Evolutionary conservation across 2,329 filamentous ascomycete species (phyloP).

Genomic region (Ceratocystis diversiconidia): DNA sequence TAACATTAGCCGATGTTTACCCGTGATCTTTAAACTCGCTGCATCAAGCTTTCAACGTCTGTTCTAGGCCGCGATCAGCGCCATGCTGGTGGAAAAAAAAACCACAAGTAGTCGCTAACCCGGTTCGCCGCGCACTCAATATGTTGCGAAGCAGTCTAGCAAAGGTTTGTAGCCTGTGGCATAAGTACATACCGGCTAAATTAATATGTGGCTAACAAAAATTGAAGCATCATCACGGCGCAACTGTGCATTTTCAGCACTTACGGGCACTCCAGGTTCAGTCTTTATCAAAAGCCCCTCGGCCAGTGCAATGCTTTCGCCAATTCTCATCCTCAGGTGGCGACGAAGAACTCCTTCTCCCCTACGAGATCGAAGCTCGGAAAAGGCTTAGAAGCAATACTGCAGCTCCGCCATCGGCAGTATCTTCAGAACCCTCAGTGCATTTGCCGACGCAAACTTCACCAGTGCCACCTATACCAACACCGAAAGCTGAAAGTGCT

Average conservation of each 20-base stretch:
- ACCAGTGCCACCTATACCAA: not conserved
- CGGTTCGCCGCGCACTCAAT: not conserved
- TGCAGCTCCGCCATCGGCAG: not conserved
- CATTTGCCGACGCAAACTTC: not conserved
- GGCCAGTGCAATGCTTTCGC: not conserved
- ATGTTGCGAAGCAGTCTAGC: constrained; percentile 16
- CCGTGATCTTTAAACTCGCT: not conserved
- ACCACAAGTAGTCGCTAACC: not conserved
- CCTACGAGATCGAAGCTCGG: constrained; percentile 10
- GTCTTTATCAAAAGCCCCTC: not conserved
- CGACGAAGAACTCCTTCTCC: constrained; percentile 12
- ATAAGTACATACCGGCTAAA: not conserved
- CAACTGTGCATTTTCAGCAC: constrained; percentile 13
- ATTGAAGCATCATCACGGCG: constrained; percentile 17
- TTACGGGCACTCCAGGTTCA: constrained; percentile 12
- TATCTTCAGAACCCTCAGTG: not conserved
- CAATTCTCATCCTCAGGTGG: constrained; percentile 5
- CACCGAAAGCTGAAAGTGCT: not conserved
- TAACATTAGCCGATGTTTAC: not conserved
- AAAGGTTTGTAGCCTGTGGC: constrained; percentile 9
- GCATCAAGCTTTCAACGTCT: not conserved
- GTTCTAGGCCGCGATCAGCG: not conserved
- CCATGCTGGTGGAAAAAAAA: not conserved
- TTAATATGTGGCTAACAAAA: not conserved
- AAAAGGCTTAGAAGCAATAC: not conserved